Base-by-base conservation (phyloP, 768 basidiomycete genomes). In the Coprinellus micaceus region DNA sequence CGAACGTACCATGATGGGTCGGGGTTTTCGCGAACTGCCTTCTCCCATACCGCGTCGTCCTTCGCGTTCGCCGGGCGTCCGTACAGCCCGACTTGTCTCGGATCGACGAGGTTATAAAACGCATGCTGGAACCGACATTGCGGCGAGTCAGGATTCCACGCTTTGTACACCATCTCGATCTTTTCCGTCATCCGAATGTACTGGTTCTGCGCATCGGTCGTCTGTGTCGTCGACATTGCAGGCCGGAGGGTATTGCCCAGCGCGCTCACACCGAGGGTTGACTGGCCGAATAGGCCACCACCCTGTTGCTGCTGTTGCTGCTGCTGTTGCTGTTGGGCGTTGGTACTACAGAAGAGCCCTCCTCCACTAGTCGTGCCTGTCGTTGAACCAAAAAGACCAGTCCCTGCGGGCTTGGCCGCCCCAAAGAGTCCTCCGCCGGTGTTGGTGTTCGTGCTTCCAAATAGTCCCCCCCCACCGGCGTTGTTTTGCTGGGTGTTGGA, bases 101-200 rank as follows among this genome's bases (percentile, higher is more conserved):
- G 88, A 62, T 88, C 84, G 3, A 93, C 89, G 13, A 90, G 73
- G 62, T 93, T 94, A 67, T 94, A 94, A 62, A 94, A 94, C 60
- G 82, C 83, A 60, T 90, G 82, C 91, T 93, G 91, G 69, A 94
- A 94, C 46, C 86, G 80, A 68, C 91, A 92, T 41, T 83, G 77
- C 2, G 83, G 77, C 0, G 85, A 86, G 21, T 69, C 61, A 21
- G 90, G 74, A 64, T 86, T 83, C 90, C 91, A 94, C 3, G 89
- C 85, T 36, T 78, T 74, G 4, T 82, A 77, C 53, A 92, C 78
- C 0, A 65, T 74, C 64, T 89, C 84, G 22, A 93, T 84, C 55
- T 80, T 78, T 52, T 84, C 80, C 10, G 72, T 68, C 22, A 89
- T 64, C 37, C 74, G 77, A 2, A 69, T 60, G 56, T 81, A 85